Base-by-base conservation (phyloP, 768 basidiomycete genomes). In the Arthromyces matolae region DNA sequence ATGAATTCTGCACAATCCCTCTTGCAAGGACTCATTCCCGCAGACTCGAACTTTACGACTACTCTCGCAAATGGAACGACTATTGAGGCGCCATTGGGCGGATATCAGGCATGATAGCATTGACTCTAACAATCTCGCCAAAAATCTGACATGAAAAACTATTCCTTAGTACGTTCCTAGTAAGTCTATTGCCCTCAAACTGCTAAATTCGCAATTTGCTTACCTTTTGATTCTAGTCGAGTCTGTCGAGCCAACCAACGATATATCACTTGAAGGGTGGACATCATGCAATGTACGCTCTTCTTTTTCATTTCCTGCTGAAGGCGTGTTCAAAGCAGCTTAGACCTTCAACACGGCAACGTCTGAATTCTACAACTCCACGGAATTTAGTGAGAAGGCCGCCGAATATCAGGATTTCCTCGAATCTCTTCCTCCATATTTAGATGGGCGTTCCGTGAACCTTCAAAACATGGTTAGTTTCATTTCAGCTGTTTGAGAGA, bases 11-110 rank as follows among this genome's bases (percentile, higher is more conserved):
- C 85, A 8, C 66, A 78, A 20, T 83, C 87, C 0, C 63, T 89
- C 42, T 64, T 83, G 8, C 88, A 89, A 61, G 87, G 86, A 10
- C 60, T 89, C 35, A 84, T 76, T 67, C 86, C 85, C 2, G 63
- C 68, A 2, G 78, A 72, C 4, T 22, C 53, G 12, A 54, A 61
- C 19, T 76, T 75, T 40, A 77, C 67, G 16, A 78, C 71, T 12
- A 78, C 76, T 0, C 69, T 89, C n/a, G 82, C 86, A 1, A 84
- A 90, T 57, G 80, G 83, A 2, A 73, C 82, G 2, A 75, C 63
- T 9, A 63, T 89, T 47, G 61, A 63, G 2, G 81, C 76, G 8
- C 85, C 88, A 4, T 63, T 87, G 1, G 65, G 62, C 14, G 88
- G 88, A 7, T 89, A 87, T 61, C 86, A 87, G 56, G 64, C 63